Conservation (phyloP, 1,139 yeast species). For the Pichia terricola region DNA sequence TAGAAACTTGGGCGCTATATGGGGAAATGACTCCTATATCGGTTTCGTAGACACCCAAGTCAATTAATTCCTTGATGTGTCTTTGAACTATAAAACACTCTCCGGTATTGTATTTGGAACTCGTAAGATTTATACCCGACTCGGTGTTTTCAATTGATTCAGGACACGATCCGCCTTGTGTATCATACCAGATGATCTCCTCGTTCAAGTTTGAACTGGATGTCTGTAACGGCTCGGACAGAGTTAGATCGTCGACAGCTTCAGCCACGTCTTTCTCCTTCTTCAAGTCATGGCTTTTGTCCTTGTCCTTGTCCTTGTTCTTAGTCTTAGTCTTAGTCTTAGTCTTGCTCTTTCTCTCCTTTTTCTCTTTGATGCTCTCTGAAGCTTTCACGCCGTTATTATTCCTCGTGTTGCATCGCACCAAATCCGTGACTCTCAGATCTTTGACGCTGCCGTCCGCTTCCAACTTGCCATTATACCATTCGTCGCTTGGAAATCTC, state of each 20-base stretch:
- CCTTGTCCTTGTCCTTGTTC: slow-evolving; percentile 10
- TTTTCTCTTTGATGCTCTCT: background rate
- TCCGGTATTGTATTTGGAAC: slow-evolving; percentile 62
- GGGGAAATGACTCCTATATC: slow-evolving; percentile 83
- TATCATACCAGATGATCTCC: slow-evolving; percentile 65
- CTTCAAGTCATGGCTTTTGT: background rate
- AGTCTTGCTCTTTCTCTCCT: background rate
- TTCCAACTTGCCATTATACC: slow-evolving; percentile 53
- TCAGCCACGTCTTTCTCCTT: slow-evolving; percentile 2
- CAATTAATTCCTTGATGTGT: slow-evolving; percentile 44
- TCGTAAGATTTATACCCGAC: background rate
- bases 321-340: slow-evolving; percentile 7
- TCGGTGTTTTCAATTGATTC: slow-evolving; percentile 36
- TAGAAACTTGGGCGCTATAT: slow-evolving; percentile 74
- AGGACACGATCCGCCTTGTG: slow-evolving; percentile 81
- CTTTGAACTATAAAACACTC: slow-evolving; percentile 54
- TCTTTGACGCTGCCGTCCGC: slow-evolving; percentile 56
- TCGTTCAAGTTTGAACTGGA: too few relatives aligned
- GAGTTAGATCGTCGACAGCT: slow-evolving; percentile 1
- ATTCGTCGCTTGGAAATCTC: slow-evolving; percentile 61
- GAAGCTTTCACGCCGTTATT: too few relatives aligned
- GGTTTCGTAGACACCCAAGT: slow-evolving; percentile 36
- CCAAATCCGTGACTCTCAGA: slow-evolving; percentile 46
- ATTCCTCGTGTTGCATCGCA: slow-evolving; percentile 27
- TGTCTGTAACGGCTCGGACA: too few relatives aligned